These are phyloP conservation scores for Polychaeton citri DNA, from an alignment of 2,329 filamentous ascomycete species.

Conservation along the genomic window DNA sequence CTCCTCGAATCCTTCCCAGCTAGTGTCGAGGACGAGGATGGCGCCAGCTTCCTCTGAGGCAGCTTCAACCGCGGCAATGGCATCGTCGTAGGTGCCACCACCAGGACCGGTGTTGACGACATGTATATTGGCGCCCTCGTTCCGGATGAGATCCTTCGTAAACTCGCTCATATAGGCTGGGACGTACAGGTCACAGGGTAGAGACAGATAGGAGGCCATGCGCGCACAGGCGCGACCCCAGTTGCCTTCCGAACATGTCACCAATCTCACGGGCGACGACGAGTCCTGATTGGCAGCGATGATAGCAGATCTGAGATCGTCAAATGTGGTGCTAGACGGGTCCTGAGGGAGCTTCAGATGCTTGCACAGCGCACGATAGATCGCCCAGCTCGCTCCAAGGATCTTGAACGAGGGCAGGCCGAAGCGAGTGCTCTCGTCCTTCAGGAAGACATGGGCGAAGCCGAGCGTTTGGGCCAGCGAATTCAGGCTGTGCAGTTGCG, in stretches of 20 bases:
- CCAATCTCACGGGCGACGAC: constrained; percentile 27
- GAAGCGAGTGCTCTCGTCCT: constrained; percentile 57
- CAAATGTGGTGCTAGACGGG: not conserved
- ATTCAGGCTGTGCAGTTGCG: constrained; percentile 41
- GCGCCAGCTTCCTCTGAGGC: constrained; percentile 27
- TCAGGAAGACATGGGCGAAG: constrained; percentile 47
- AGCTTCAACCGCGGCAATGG: constrained; percentile 39
- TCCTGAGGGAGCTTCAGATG: constrained; percentile 28
- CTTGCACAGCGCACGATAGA: constrained; percentile 42
- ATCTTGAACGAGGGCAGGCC: constrained; percentile 69
- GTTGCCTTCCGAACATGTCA: constrained; percentile 63
- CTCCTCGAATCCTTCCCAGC: constrained; percentile 51
- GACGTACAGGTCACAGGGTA: constrained; percentile 49
- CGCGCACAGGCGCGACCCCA: constrained; percentile 60
- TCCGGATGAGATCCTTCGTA: constrained; percentile 42
- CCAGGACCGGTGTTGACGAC: constrained; percentile 33
- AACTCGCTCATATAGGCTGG: constrained; percentile 42
- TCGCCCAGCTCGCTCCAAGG: constrained; percentile 63
- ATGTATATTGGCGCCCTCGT: constrained; percentile 50
- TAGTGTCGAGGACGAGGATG: constrained; percentile 55
- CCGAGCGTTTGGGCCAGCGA: constrained; percentile 44
- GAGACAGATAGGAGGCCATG: constrained; percentile 48
- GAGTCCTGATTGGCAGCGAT: not conserved
- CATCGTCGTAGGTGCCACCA: constrained; percentile 54
- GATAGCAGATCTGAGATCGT: too few relatives aligned